Evolutionary conservation across 192 early-diverging fungal genomes (phyloP).

Genomic region (Coemansia sp.): DNA sequence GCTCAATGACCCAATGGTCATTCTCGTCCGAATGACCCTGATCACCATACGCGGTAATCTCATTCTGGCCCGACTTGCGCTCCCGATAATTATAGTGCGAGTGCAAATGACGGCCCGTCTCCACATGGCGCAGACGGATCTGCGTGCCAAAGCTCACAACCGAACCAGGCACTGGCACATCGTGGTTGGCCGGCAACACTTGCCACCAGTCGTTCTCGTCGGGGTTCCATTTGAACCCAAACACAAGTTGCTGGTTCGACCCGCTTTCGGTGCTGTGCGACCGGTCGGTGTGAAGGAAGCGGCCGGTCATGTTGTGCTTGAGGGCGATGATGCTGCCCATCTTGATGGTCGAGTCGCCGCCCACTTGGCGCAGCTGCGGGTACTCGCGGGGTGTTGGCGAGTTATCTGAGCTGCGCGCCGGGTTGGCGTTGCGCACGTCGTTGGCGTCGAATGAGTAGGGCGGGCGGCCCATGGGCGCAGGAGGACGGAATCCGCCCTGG

Average conservation of each 20-base stretch:
- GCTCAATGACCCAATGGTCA: slow-evolving; percentile 60
- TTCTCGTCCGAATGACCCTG: slow-evolving; percentile 54
- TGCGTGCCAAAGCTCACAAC: slow-evolving; percentile 50
- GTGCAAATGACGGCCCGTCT: slow-evolving; percentile 59
- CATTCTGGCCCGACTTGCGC: slow-evolving; percentile 58
- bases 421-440: slow-evolving; percentile 31
- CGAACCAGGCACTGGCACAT: slow-evolving; percentile 41
- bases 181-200: slow-evolving; percentile 54
- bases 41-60: slow-evolving; percentile 59
- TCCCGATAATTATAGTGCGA: slow-evolving; percentile 57
- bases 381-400: slow-evolving; percentile 39
- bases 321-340: slow-evolving; percentile 56
- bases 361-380: slow-evolving; percentile 39
- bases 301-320: slow-evolving; percentile 62
- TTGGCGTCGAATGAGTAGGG: slow-evolving; percentile 33
- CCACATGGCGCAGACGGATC: slow-evolving; percentile 57
- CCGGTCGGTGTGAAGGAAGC: slow-evolving; percentile 55
- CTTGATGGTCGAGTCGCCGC: slow-evolving; percentile 45
- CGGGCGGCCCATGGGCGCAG: slow-evolving; percentile 34
- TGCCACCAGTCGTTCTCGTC: slow-evolving; percentile 56
- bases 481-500: slow-evolving; percentile 26
- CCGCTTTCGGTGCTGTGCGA: slow-evolving; percentile 50
- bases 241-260: slow-evolving; percentile 60
- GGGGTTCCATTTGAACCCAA: slow-evolving; percentile 50
- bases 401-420: slow-evolving; percentile 42